These are phyloP conservation scores for Gaultheria prostrata DNA, from an alignment of 148 eudicot genomes.

Conservation along the genomic window DNA sequence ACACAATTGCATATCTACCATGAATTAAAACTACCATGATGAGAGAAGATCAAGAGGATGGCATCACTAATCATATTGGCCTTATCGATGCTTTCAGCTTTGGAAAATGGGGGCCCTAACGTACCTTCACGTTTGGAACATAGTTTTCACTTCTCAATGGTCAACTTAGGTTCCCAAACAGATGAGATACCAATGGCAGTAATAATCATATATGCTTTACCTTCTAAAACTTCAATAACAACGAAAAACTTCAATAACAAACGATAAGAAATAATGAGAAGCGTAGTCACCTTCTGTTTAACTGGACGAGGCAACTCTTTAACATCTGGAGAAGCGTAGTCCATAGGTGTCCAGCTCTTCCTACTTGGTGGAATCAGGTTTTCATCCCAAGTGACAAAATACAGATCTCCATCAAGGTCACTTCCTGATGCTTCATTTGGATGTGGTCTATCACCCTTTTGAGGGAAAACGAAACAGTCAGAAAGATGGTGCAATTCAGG, in stretches of 20 bases:
- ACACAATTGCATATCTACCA: not conserved
- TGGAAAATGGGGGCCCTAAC: not conserved
- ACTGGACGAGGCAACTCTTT: constrained; percentile 45
- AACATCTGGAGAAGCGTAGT: constrained; percentile 56
- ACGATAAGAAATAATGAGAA: not conserved
- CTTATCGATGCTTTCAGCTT: not conserved
- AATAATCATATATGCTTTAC: not conserved
- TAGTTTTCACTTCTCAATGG: not conserved
- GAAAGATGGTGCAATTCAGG: constrained; percentile 67
- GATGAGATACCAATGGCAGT: not conserved
- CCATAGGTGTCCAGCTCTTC: constrained; percentile 80
- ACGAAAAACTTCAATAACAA: not conserved
- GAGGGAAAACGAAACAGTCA: constrained; percentile 87
- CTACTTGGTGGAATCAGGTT: constrained; percentile 79
- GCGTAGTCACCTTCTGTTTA: constrained; percentile 30
- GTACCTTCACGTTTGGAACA: not conserved
- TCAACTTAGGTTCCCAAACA: not conserved
- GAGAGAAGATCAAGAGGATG: not conserved
- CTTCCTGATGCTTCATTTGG: constrained; percentile 93
- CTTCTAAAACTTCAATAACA: not conserved
- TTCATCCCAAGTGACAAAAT: constrained; percentile 88
- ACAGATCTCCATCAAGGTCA: constrained; percentile 91
- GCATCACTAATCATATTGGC: not conserved
- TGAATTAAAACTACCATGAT: not conserved
- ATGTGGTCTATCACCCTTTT: constrained; percentile 88